These are phyloP conservation scores for Skeletonema marinoi DNA, from an alignment of 108 stramenopile species.

Conservation along the genomic window DNA sequence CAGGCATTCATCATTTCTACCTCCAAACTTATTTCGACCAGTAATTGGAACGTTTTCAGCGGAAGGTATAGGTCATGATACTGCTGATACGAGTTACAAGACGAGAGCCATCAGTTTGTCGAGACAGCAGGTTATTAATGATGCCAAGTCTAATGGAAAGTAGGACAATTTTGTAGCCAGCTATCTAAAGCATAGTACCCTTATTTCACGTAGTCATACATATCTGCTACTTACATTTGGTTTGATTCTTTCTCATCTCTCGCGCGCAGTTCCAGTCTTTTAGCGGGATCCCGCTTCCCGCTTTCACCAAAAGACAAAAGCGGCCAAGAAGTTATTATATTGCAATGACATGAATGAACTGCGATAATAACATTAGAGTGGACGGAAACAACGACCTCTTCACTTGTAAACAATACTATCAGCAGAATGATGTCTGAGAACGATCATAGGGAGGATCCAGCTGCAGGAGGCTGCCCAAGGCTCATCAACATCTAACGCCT, in stretches of 20 bases:
- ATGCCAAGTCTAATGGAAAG: conserved; percentile 5
- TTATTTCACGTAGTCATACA: neutral
- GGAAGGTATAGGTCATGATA: conserved; percentile 64
- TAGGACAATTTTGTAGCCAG: neutral
- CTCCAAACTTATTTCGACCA: conserved; percentile 65
- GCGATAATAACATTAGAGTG: neutral
- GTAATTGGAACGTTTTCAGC: conserved; percentile 75
- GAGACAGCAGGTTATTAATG: conserved; percentile 40
- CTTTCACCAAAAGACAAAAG: neutral
- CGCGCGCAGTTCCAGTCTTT: neutral
- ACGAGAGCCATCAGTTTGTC: conserved; percentile 47
- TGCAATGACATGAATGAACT: neutral
- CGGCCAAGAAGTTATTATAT: too few relatives aligned
- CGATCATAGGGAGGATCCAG: neutral
- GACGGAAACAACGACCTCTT: neutral
- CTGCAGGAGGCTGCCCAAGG: conserved; percentile 4
- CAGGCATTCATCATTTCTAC: conserved; percentile 34
- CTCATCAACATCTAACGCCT: neutral
- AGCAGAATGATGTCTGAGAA: neutral
- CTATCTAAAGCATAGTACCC: neutral
- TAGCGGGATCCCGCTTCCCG: neutral
- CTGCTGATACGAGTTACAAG: conserved; percentile 58
- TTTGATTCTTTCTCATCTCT: neutral
- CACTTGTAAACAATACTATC: neutral
- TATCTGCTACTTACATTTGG: too few relatives aligned